These are phyloP conservation scores for Coniochaeta ligniaria DNA, from an alignment of 2,329 filamentous ascomycete species.

Conservation along the genomic window DNA sequence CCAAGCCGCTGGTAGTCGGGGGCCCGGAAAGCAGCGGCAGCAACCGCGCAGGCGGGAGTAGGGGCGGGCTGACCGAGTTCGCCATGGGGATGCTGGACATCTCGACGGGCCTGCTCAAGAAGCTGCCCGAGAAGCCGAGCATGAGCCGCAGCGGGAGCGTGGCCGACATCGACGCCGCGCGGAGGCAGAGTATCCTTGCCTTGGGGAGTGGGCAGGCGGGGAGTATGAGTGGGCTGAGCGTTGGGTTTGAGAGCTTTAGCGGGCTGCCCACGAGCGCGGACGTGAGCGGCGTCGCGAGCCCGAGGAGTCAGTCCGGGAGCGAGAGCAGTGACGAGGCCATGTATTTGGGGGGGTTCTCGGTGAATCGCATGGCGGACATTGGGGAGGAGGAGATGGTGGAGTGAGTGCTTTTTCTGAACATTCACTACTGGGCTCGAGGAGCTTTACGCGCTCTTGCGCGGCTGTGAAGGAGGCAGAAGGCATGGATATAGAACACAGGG, in stretches of 20 bases:
- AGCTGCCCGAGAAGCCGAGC: conserved; percentile 63
- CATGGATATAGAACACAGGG: not conserved
- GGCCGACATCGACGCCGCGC: conserved; percentile 35
- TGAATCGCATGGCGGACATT: conserved; percentile 12
- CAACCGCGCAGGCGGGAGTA: conserved; percentile 30
- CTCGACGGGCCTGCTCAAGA: conserved; percentile 60
- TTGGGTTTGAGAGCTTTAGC: conserved; percentile 28
- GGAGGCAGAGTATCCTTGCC: conserved; percentile 28
- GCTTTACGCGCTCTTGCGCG: no score
- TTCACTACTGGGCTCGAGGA: no score
- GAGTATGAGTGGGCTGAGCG: conserved; percentile 9
- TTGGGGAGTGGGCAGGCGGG: conserved; percentile 19
- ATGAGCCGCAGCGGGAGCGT: conserved; percentile 49
- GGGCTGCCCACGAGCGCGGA: conserved; percentile 36
- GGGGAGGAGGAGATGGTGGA: not conserved
- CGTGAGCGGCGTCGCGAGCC: conserved; percentile 44
- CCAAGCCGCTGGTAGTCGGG: conserved; percentile 51
- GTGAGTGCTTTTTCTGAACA: not conserved
- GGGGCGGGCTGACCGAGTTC: conserved; percentile 54
- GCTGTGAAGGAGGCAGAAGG: not conserved
- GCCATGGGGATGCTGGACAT: conserved; percentile 75
- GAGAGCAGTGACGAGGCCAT: conserved; percentile 51
- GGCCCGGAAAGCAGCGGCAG: no score
- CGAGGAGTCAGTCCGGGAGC: conserved; percentile 33
- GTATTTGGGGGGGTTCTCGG: conserved; percentile 30